Conservation (phyloP, 2,329 filamentous ascomycete species). For the Claviceps cyperi region DNA sequence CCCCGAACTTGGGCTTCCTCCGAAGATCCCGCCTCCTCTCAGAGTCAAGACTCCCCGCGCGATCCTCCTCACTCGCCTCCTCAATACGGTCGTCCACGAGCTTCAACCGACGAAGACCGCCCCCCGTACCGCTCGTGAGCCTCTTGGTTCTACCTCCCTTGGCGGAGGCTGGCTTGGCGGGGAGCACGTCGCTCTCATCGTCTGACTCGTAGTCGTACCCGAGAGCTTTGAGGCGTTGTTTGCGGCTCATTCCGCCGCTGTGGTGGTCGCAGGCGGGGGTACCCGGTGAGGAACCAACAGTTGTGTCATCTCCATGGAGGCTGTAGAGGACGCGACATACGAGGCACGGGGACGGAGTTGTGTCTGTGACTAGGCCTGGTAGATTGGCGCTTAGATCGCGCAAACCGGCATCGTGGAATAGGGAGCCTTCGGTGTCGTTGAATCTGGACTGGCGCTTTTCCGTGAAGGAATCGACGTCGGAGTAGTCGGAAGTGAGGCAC, state of each 20-base stretch:
- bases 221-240: slow-evolving; percentile 11
- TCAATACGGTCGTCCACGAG: slow-evolving; percentile 6
- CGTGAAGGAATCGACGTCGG: slow-evolving; percentile 21
- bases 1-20: not conserved
- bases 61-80: slow-evolving; percentile 5
- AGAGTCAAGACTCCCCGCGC: not conserved
- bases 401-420: slow-evolving; percentile 23
- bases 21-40: not conserved
- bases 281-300: not conserved
- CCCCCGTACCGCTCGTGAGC: slow-evolving; percentile 3
- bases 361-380: slow-evolving; percentile 12
- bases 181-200: slow-evolving; percentile 5
- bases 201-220: slow-evolving; percentile 14
- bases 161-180: not conserved
- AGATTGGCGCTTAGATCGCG: slow-evolving; percentile 19
- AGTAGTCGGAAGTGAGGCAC: slow-evolving; percentile 5
- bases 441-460: slow-evolving; percentile 6
- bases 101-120: slow-evolving; percentile 5
- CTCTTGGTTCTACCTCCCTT: slow-evolving; percentile 3
- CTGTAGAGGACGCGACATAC: slow-evolving; percentile 6
- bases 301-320: not conserved
- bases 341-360: slow-evolving; percentile 3
- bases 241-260: slow-evolving; percentile 7
- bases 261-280: slow-evolving; percentile 4
- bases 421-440: slow-evolving; percentile 22